Base-by-base conservation (phyloP, 768 basidiomycete species). In the Pleurotus citrinopileatus region DNA sequence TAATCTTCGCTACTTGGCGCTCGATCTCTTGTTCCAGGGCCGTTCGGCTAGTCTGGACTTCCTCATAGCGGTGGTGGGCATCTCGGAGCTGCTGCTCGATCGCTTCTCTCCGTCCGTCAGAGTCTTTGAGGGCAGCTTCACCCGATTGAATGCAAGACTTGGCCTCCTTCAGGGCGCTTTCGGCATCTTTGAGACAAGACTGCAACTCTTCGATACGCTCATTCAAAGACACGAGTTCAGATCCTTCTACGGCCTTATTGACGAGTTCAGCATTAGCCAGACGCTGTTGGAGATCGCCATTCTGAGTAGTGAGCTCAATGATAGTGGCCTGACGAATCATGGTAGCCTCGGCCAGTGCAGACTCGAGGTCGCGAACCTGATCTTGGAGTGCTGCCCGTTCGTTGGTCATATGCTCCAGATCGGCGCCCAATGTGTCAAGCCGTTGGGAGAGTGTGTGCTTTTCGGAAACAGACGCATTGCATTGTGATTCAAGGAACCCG, bases 181-280 rank as follows among this genome's bases (percentile, higher is more conserved):
- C n/a, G 2, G 34, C 7, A 22, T 34, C 29, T n/a, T 51, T 19
- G 6, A 51, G 12, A 6, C 34, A 34, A 2, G n/a, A 12, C 4
- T 23, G 48, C 12, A 51, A 19, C 19, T 51, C 48, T 23, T 51
- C 34, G 42, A 78, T 74, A 50, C 67, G 63, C 29, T 69, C 62
- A 48, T 64, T 68, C 37, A 78, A 61, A 38, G 63, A 59, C 17
- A 58, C 64, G 5, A 75, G 38, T 27, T 69, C 63, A 4, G 34
- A 22, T 28, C 60, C 59, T 38, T 67, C 63, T 6, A 61, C 56
- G 40, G 62, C 63, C 25, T 63, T 62, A 22, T 61, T 59, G 19
- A 48, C 51, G 29, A 67, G 29, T 53, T 65, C 66, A 9, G 60
- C 59, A 28, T 70, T 64, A 19, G 64, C 58, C 22, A 70, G 55